Base-by-base conservation (phyloP, 106 monocot genomes). In the Ottelia alismoides region DNA sequence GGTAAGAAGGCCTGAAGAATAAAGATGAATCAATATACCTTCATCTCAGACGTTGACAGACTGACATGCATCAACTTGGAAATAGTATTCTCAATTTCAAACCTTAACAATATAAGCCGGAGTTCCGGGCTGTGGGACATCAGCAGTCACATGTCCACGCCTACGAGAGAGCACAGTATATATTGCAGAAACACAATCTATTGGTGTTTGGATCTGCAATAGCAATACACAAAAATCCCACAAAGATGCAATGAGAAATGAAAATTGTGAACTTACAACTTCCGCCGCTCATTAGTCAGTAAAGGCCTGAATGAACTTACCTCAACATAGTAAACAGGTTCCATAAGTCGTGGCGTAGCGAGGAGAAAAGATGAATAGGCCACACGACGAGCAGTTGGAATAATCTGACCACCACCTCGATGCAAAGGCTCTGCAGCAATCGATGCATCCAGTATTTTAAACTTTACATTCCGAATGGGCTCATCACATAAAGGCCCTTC, bases 401-500 rank as follows among this genome's bases (percentile, higher is more conserved):
- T 96, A 44, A 96, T 96, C 72, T 96, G 96, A n/a, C 96, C 96
- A 55, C 96, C 96, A 56, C 96, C 96, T 45, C 96, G 65, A 55
- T 89, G 96, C 47, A 96, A 76, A 18, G 96, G 96, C 35, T 96
- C 96, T 20, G 72, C 28, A 50, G 96, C 96, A 47, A 96, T 78
- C 20, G 70, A 50, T 26, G 96, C 96, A 74, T 96, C 81, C 25
- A 88, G 25, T 26, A 96, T 96, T 72, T 96, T 96, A 67, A 96
- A 96, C 65, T 96, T 96, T 30, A 96, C 96, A 62, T 96, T 96
- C 23, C 96, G 61, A 25, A 96, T 96, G 2, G 96, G 96, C 60
- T 96, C 96, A 62, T 96, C 96, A 57, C 96, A 96, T 49, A 96
- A 76, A 46, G 96, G 96, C 28, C 96, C 96, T 79, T 96, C 96